Conservation (phyloP, 495 filamentous ascomycete species). For the Ascodesmis nigricans region DNA sequence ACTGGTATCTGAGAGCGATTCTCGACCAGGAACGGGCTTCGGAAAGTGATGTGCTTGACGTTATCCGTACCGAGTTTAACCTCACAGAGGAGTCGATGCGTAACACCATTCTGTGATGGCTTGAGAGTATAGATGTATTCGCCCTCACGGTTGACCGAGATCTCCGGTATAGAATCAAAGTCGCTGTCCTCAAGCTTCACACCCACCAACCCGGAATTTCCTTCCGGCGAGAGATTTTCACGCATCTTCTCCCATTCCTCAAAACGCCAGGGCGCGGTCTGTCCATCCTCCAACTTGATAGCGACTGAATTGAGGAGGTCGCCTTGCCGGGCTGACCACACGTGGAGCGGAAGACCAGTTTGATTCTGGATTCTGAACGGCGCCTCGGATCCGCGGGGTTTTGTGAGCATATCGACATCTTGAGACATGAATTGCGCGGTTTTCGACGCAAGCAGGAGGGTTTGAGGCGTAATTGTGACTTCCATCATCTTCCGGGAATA, state of each 20-base stretch:
- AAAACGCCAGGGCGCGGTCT: constrained; percentile 87
- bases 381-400: constrained; percentile 74
- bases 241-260: constrained; percentile 87
- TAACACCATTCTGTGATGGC: constrained; percentile 58
- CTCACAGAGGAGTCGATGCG: constrained; percentile 80
- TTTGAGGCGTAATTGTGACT: constrained; percentile 77
- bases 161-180: constrained; percentile 71
- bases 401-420: constrained; percentile 81
- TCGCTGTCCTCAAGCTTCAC: constrained; percentile 78
- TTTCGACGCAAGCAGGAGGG: constrained; percentile 79
- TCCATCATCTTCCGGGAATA: constrained; percentile 78
- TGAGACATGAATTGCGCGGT: constrained; percentile 74
- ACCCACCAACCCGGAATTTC: constrained; percentile 49
- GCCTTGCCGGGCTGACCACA: constrained; percentile 52
- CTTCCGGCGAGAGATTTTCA: constrained; percentile 71
- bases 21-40: constrained; percentile 87
- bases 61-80: constrained; percentile 78
- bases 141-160: constrained; percentile 80
- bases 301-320: constrained; percentile 40
- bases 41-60: constrained; percentile 91
- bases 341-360: constrained; percentile 70
- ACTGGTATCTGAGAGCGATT: constrained; percentile 94
- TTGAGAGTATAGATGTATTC: constrained; percentile 70
- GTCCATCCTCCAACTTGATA: constrained; percentile 67
- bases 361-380: constrained; percentile 88